Base-by-base conservation (phyloP, 371 early-diverging fungal genomes). In the Mucor mucedo region DNA sequence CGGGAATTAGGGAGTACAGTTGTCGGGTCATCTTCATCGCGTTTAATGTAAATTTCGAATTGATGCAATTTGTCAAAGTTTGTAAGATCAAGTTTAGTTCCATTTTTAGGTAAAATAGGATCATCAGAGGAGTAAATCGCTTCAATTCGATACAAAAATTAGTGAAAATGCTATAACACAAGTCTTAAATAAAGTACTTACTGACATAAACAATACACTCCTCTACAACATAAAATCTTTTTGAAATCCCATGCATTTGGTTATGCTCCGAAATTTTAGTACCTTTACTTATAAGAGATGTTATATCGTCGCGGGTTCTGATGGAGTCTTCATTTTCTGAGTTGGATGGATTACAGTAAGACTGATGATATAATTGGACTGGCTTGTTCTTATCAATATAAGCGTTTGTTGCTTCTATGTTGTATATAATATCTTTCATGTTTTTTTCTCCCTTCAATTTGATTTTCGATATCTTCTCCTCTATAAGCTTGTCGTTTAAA, bases 201-300 rank as follows among this genome's bases (percentile, higher is more conserved):
- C 63, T 63, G 8, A 57, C 57, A 50, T 63, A 56, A 2, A 63
- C 56, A 55, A 63, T 38, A 11, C 63, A 63, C 8, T 63, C 57
- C 49, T 63, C 52, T 11, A 56, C 11, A 16, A 50, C 40, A 63
- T 48, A 63, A 32, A 63, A 63, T 29, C 45, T 55, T 47, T 39
- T 55, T 21, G 38, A 39, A 30, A 63, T 49, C 30, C 63, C 63
- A 6, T 48, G 3, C 28, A 33, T 41, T 50, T 63, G 55, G 5
- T 63, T 41, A 14, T 59, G 11, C 14, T 59, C 60, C 14, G 33
- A 32, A 4, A 59, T 39, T 9, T 59, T 50, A 27, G 11, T 30
- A 28, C 52, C 52, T 49, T 40, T 48, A 40, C 13, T 39, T n/a
- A 50, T 50, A 3, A 59, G 38, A 13, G 30, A 32, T 9, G 42